A percentile compares a stretch with the other conserved stretches of the same genome.
Evolutionary conservation across 495 filamentous ascomycete genomes (phyloP).

Genomic region (Podospora pseudoanserina): DNA sequence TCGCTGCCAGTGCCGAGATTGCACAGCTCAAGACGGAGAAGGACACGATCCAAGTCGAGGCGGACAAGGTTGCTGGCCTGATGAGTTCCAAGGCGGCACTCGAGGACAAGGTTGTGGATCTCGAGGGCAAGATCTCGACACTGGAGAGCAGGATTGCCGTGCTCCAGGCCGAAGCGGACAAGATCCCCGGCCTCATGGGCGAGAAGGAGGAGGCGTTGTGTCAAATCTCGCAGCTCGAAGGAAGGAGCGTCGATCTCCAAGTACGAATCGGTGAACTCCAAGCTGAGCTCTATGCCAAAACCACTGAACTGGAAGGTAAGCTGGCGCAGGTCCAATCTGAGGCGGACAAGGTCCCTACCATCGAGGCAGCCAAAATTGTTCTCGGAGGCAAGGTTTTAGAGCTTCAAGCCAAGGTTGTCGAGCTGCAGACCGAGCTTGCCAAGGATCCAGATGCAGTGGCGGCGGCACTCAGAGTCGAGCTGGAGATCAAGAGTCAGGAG

Average conservation of each 20-base stretch:
- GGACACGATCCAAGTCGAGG: conserved; percentile 30
- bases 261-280: conserved; percentile 31
- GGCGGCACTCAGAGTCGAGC: conserved; percentile 27
- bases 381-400: conserved; percentile 25
- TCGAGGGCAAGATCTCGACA: conserved; percentile 21
- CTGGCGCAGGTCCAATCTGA: conserved; percentile 28
- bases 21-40: conserved; percentile 33
- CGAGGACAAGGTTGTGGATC: conserved; percentile 27
- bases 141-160: conserved; percentile 21
- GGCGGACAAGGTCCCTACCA: conserved; percentile 32
- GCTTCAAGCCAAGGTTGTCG: conserved; percentile 27
- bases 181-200: conserved; percentile 21
- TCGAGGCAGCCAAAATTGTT: conserved; percentile 32
- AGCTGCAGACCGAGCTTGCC: conserved; percentile 27
- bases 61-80: conserved; percentile 24
- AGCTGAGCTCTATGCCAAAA: conserved; percentile 27
- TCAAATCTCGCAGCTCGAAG: conserved; percentile 32
- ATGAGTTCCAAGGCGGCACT: conserved; percentile 23
- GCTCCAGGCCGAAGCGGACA: conserved; percentile 29
- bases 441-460: conserved; percentile 26
- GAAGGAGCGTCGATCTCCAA: conserved; percentile 26
- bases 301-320: conserved; percentile 23
- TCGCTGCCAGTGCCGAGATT: conserved; percentile 26
- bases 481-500: conserved; percentile 30
- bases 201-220: conserved; percentile 29